Percentiles rank a stretch among this genome's conserved stretches.
Evolutionary conservation across 768 basidiomycete genomes (phyloP).

Genomic region (Dioszegia hungarica): DNA sequence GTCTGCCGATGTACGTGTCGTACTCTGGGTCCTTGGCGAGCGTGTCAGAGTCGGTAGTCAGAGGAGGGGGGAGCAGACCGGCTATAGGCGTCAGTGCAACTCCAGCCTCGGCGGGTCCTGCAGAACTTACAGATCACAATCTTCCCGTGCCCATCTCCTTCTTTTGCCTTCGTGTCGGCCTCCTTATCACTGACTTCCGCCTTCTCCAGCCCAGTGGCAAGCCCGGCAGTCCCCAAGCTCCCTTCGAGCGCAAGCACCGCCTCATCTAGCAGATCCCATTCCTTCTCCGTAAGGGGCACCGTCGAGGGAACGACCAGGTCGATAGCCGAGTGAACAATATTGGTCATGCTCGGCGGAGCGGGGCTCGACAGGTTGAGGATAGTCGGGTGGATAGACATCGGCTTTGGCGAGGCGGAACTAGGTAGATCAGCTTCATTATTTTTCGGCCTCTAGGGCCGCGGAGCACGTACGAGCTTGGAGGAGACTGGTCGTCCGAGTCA

Average conservation of each 20-base stretch:
- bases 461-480: constrained; percentile 14
- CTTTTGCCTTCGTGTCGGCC: not conserved
- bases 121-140: constrained; percentile 38
- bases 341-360: constrained; percentile 27
- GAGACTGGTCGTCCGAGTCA: constrained; percentile 20
- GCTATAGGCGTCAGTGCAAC: constrained; percentile 18
- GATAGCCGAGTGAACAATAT: constrained; percentile 28
- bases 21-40: constrained; percentile 22
- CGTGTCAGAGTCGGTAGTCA: constrained; percentile 22
- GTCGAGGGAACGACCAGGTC: constrained; percentile 39
- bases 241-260: constrained; percentile 29
- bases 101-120: not conserved
- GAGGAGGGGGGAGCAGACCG: constrained; percentile 40
- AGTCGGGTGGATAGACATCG: constrained; percentile 40
- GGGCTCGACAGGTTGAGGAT: constrained; percentile 30
- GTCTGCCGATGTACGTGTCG: constrained; percentile 31
- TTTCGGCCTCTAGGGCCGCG: not conserved
- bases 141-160: constrained; percentile 10
- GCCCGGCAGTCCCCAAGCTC: not conserved
- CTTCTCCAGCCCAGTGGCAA: not conserved
- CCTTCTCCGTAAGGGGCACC: constrained; percentile 17
- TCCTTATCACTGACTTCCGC: not conserved
- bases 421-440: too few species aligned
- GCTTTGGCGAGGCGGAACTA: constrained; percentile 19
- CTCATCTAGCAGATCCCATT: constrained; percentile 41